phyloP scores from a whole-genome alignment of 305 asterid genomes.

The Fraxinus angustifolia region DNA sequence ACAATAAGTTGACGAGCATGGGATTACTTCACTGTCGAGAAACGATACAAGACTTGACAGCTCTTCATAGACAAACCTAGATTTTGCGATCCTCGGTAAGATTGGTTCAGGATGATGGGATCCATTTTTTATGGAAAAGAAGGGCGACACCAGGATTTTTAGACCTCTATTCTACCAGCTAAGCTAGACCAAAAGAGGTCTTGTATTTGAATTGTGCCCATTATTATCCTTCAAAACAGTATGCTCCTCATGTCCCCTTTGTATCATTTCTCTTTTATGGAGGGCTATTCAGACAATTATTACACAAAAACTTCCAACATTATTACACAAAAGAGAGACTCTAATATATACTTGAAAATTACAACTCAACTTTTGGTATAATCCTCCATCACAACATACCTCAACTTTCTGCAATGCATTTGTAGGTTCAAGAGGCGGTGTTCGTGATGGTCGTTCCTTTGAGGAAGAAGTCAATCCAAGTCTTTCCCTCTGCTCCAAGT shows the following conservation, averaged over 20 bases:
- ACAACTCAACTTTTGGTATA: neutral
- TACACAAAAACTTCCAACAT: neutral
- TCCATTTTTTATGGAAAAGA: neutral
- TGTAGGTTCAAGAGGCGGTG: constrained; percentile 60
- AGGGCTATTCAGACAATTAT: neutral
- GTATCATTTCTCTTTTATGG: neutral
- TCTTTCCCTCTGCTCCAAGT: constrained; percentile 85
- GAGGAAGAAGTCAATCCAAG: constrained; percentile 65
- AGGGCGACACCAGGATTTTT: neutral
- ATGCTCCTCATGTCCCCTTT: neutral
- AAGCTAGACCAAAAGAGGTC: neutral
- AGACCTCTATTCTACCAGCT: neutral
- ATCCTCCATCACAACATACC: constrained; percentile 38
- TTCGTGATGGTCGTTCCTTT: constrained; percentile 42
- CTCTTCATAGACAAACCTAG: neutral
- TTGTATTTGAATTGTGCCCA: neutral
- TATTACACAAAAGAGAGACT: neutral
- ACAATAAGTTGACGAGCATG: neutral
- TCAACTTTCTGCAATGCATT: constrained; percentile 85
- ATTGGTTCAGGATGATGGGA: neutral
- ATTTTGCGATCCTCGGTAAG: neutral
- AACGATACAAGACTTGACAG: neutral
- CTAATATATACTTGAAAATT: neutral
- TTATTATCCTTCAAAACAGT: neutral
- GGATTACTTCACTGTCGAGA: neutral